phyloP scores from a whole-genome alignment of 1,284 basidiomycete species.

The Malassezia brasiliensis region DNA sequence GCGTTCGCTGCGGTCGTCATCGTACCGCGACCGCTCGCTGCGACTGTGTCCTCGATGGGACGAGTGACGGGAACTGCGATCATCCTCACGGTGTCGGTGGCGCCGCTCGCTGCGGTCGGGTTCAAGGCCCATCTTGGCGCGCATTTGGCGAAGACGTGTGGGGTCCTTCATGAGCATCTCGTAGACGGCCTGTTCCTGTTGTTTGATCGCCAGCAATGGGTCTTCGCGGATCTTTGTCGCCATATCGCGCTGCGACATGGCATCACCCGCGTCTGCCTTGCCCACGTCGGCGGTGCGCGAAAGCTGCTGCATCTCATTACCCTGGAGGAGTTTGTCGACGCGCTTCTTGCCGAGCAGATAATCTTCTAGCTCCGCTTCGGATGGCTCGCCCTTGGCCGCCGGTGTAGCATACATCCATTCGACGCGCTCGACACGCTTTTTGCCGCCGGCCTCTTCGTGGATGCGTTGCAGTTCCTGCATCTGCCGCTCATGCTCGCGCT shows the following conservation, averaged over 20 bases:
- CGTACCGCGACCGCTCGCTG: background rate
- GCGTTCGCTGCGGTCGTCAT: constrained; percentile 3
- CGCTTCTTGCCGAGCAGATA: constrained; percentile 96
- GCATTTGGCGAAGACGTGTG: constrained; percentile 58
- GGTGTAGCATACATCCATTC: constrained; percentile 99
- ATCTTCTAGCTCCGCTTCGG: constrained; percentile 75
- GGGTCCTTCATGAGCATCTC: constrained; percentile 84
- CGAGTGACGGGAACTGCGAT: background rate
- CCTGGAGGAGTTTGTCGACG: constrained; percentile 83
- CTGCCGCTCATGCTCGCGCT: constrained; percentile 93
- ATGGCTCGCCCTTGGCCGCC: constrained; percentile 68
- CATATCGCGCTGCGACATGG: constrained; percentile 71
- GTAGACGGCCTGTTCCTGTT: constrained; percentile 88
- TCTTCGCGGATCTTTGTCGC: constrained; percentile 91
- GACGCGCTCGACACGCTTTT: constrained; percentile 80
- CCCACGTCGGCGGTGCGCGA: constrained; percentile 15
- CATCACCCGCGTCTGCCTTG: constrained; percentile 48
- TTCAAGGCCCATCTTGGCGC: constrained; percentile 58
- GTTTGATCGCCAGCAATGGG: constrained; percentile 88
- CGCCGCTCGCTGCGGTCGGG: constrained; percentile 54
- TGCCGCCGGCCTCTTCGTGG: constrained; percentile 69
- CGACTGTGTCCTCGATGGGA: constrained; percentile 17
- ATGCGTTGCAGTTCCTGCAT: constrained; percentile 87
- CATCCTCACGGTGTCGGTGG: constrained; percentile 2
- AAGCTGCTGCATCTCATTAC: constrained; percentile 64